phyloP scores from a whole-genome alignment of 305 asterid species.

The Solanum hybrid region DNA sequence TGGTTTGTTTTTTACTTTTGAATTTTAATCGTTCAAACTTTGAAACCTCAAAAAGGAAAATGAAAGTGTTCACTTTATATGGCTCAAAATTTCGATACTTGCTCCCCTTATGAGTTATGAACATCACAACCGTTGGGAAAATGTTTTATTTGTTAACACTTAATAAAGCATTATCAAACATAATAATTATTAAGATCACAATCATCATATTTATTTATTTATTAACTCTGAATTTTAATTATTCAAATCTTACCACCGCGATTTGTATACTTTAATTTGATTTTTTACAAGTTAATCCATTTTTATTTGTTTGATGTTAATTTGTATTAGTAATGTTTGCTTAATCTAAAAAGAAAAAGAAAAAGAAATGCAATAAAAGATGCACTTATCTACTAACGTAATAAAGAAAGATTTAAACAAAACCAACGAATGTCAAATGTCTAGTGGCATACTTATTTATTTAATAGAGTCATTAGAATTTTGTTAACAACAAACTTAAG shows the following conservation, averaged over 20 bases:
- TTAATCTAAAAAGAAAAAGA: not conserved
- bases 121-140: not conserved
- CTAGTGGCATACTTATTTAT: not conserved
- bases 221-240: not conserved
- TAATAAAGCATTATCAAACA: not conserved
- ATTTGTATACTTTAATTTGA: not conserved
- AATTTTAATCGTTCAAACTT: no score
- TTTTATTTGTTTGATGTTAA: not conserved
- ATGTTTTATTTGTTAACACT: not conserved
- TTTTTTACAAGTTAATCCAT: not conserved
- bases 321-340: not conserved
- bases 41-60: no score
- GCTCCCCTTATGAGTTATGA: not conserved
- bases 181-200: not conserved
- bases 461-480: not conserved
- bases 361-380: not conserved
- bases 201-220: not conserved
- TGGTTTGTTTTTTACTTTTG: not conserved
- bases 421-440: not conserved
- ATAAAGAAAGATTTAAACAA: not conserved
- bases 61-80: not conserved
- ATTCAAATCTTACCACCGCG: not conserved
- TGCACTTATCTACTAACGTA: not conserved
- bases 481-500: not conserved
- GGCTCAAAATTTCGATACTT: not conserved